Conservation (phyloP, 768 basidiomycete species). For the Gymnopilus junonius region DNA sequence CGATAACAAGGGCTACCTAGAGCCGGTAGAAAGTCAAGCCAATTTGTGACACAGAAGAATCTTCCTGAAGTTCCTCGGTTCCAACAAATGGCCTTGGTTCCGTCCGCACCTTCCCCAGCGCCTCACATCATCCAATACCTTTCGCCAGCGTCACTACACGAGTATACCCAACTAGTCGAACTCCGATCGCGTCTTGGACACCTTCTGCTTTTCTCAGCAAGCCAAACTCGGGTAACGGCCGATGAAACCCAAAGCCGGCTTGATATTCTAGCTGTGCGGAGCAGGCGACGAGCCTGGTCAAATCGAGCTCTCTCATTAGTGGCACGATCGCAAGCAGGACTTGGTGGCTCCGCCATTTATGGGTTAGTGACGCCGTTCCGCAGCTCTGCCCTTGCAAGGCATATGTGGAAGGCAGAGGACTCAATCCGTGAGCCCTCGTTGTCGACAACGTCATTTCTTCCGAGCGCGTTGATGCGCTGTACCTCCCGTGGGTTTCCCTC, state of each 20-base stretch:
- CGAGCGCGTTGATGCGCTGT: slow-evolving; percentile 4
- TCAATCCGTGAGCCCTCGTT: slow-evolving; percentile 25
- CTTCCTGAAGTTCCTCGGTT: not conserved
- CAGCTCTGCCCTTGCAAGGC: slow-evolving; percentile 53
- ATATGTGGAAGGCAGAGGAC: slow-evolving; percentile 44
- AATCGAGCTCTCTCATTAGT: slow-evolving; percentile 44
- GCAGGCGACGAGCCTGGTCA: slow-evolving; percentile 70
- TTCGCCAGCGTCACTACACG: slow-evolving; percentile 33
- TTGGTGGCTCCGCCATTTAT: slow-evolving; percentile 26
- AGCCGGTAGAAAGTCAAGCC: not conserved
- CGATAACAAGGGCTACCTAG: not conserved
- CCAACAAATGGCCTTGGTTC: not conserved
- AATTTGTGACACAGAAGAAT: slow-evolving; percentile 6
- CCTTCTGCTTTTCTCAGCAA: slow-evolving; percentile 44
- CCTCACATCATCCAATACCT: slow-evolving; percentile 28
- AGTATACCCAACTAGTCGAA: slow-evolving; percentile 37
- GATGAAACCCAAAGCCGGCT: slow-evolving; percentile 45
- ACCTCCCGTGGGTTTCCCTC: slow-evolving; percentile 14
- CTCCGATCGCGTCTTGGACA: slow-evolving; percentile 42
- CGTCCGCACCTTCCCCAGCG: not conserved
- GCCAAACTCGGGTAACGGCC: slow-evolving; percentile 42
- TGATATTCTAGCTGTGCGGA: slow-evolving; percentile 57
- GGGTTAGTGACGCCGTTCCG: slow-evolving; percentile 54
- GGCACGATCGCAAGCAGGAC: slow-evolving; percentile 15
- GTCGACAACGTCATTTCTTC: slow-evolving; percentile 9